Evolutionary conservation across 2,329 filamentous ascomycete species (phyloP), one percentile per base, ranked within the genome.

Genomic region (Fusarium veterinarium): DNA sequence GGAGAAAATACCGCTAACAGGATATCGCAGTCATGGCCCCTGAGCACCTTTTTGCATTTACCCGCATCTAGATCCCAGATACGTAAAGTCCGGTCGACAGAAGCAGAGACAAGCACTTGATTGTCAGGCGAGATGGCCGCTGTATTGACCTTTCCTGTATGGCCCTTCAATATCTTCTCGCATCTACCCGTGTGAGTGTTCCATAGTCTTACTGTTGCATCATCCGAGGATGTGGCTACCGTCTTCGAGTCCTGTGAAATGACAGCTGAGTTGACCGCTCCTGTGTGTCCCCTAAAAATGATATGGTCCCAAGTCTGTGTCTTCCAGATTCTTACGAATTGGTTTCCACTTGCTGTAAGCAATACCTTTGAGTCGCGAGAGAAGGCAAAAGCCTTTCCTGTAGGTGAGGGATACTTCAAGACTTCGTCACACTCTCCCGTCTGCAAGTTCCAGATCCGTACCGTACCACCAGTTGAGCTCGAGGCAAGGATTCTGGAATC

Each of bases 61-160:
- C 1, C 10, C 6, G 20, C 6, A 6, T 10, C 6, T 35, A 31
- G 11, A 25, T 35, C 30, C 48, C 48, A 51, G 8, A 51, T 25
- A 0, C 11, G 46, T 23, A 25, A 8, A 10, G 16, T 35, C 0
- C 31, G 3, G 2, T 51, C 46, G 8, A 3, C 1, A n/a, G 46
- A 51, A 19, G 46, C 46, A 35, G 46, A 51, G 7, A 51, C 30
- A 19, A 51, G 8, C 6, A 33, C 0, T 33, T 14, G n/a, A 10
- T 33, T 13, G 11, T 35, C 30, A 1, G 20, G 16, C 1, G 30
- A 51, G 9, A 51, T 33, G n/a, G 14, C 2, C 8, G 30, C n/a
- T 7, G 1, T 4, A 33, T 51, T 19, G 30, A 51, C 17, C 11
- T 23, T 2, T 3, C 8, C 46, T 14, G n/a, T 13, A 25, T 49